Evolutionary conservation across 2,329 filamentous ascomycete genomes (phyloP).

Genomic region (Fusarium sp.): DNA sequence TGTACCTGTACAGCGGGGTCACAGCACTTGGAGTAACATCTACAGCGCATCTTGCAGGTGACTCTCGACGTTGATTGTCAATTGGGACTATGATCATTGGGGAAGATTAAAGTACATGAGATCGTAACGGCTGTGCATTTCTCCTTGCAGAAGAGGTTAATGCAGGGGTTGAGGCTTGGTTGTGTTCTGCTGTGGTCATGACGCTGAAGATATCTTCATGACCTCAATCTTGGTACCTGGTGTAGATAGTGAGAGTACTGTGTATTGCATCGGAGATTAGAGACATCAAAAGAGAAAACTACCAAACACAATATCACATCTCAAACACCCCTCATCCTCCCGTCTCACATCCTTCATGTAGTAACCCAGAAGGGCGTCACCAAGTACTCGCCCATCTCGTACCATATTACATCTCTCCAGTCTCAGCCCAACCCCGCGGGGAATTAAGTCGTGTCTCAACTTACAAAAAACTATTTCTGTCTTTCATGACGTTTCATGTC

Average conservation of each 20-base stretch:
- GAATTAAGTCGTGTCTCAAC: constrained; percentile 21
- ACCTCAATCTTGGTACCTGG: too few species aligned
- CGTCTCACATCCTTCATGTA: constrained; percentile 43
- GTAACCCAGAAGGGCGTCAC: constrained; percentile 35
- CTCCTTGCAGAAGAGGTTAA: not conserved
- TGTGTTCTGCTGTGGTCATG: not conserved
- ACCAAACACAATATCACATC: not conserved
- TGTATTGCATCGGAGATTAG: not conserved
- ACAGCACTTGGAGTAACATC: constrained; percentile 13
- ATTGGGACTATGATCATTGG: too few species aligned
- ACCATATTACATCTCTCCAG: not conserved
- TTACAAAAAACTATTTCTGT: constrained; percentile 35
- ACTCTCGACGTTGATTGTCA: not conserved
- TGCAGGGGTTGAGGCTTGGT: not conserved
- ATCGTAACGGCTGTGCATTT: not conserved
- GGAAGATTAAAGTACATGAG: not conserved
- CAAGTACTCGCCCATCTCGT: not conserved
- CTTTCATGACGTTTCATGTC: constrained; percentile 25
- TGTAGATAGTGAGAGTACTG: too few species aligned
- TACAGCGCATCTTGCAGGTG: constrained; percentile 33
- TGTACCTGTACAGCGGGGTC: not conserved
- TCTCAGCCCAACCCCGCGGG: constrained; percentile 9
- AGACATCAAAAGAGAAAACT: not conserved
- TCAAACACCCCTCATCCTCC: constrained; percentile 17
- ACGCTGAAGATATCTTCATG: not conserved